Percentiles rank a stretch among this genome's conserved stretches.
Evolutionary conservation across 139 green algal species (phyloP).

Genomic region (Tetraselmis striata): DNA sequence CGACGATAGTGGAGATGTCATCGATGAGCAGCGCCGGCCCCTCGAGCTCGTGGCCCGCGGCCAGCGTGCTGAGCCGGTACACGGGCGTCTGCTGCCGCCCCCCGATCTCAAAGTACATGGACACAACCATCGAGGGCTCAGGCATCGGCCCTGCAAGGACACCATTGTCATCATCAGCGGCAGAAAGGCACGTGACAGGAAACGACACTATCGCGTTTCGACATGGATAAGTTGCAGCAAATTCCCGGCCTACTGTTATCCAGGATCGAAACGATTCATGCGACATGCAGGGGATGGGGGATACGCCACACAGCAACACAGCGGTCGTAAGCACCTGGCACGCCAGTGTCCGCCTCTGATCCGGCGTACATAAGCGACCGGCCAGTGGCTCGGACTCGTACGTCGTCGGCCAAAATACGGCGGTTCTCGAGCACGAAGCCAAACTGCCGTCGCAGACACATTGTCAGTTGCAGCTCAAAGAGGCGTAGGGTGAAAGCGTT

Average conservation of each 20-base stretch:
- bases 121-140: background rate
- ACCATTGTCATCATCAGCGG: no score
- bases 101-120: conserved; percentile 46
- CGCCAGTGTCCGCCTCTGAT: conserved; percentile 4
- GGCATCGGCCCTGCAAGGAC: background rate
- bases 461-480: no score
- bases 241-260: no score
- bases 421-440: conserved; percentile 82
- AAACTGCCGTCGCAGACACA: no score
- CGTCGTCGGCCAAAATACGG: conserved; percentile 79
- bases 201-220: no score
- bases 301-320: no score
- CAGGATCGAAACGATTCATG: no score
- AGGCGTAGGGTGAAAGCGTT: no score
- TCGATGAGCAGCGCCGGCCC: conserved; percentile 93
- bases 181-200: no score
- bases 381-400: conserved; percentile 68
- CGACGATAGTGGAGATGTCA: conserved; percentile 80
- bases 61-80: conserved; percentile 60
- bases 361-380: conserved; percentile 13
- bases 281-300: no score
- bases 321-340: no score
- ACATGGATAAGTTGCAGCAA: no score
- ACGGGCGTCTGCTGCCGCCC: conserved; percentile 70
- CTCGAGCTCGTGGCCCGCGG: conserved; percentile 43